A percentile compares a stretch with the other conserved stretches of the same genome.
phyloP scores from a whole-genome alignment of 2,329 filamentous ascomycete genomes.

The Colletotrichum phormii region DNA sequence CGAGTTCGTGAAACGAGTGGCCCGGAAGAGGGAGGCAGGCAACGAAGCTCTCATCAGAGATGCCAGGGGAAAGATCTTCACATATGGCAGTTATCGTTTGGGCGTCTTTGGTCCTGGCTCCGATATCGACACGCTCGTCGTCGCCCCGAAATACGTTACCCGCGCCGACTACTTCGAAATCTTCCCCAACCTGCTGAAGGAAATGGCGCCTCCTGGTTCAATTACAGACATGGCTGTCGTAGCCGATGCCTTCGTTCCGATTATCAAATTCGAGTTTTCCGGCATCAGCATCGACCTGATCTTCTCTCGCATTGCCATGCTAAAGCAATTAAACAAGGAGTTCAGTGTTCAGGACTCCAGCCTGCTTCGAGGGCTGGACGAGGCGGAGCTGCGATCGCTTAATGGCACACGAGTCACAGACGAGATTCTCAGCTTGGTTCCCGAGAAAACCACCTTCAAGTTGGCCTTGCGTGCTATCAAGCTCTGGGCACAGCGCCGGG shows the following conservation, averaged over 20 bases:
- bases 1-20: conserved; percentile 88
- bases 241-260: conserved; percentile 91
- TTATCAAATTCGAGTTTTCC: conserved; percentile 94
- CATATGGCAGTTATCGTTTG: conserved; percentile 94
- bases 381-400: conserved; percentile 86
- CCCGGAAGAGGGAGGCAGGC: conserved; percentile 76
- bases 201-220: conserved; percentile 80
- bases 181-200: conserved; percentile 83
- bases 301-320: conserved; percentile 78
- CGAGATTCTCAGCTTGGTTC: conserved; percentile 89
- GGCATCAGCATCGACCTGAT: conserved; percentile 97
- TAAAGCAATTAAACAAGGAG: conserved; percentile 77
- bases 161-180: conserved; percentile 92
- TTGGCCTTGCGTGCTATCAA: conserved; percentile 93
- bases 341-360: conserved; percentile 86
- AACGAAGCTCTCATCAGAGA: conserved; percentile 83
- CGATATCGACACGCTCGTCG: conserved; percentile 96
- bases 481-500: conserved; percentile 92
- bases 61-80: conserved; percentile 92
- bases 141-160: conserved; percentile 88
- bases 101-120: conserved; percentile 96
- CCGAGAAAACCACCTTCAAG: conserved; percentile 89
- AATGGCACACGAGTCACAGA: conserved; percentile 96
- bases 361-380: conserved; percentile 86
- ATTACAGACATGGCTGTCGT: conserved; percentile 89